Percentiles rank a stretch among this genome's conserved stretches.
Conservation (phyloP, 2,329 filamentous ascomycete genomes). For the Coleophoma cylindrospora region DNA sequence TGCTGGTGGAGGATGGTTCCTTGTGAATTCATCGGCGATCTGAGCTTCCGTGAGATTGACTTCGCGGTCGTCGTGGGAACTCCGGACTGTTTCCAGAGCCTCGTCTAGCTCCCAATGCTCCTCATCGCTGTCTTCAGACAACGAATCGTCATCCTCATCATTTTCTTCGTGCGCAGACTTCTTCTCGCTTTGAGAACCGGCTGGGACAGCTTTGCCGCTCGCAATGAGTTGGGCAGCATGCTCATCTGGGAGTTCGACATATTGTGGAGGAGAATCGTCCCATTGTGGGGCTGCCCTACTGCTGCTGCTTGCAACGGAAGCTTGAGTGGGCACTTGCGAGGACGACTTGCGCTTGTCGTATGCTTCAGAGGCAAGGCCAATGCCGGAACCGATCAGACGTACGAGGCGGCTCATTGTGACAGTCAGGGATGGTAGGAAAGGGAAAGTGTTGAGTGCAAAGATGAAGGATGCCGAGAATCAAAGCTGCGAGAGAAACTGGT, state of each 20-base stretch:
- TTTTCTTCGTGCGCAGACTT: background rate
- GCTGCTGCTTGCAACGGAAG: constrained; percentile 13
- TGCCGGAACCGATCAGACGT: constrained; percentile 17
- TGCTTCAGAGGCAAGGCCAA: constrained; percentile 21
- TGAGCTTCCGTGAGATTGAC: constrained; percentile 1
- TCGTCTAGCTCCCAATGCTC: constrained; percentile 22
- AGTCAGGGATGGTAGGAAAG: no score
- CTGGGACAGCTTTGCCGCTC: constrained; percentile 11
- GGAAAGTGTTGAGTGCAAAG: no score
- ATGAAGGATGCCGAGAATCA: no score
- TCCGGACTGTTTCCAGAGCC: constrained; percentile 2
- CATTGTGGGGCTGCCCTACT: constrained; percentile 1
- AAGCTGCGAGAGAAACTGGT: no score
- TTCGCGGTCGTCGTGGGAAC: background rate
- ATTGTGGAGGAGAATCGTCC: constrained; percentile 14
- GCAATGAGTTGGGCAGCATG: constrained; percentile 13
- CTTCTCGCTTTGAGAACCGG: constrained; percentile 6
- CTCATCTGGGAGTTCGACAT: constrained; percentile 14
- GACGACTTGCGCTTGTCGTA: constrained; percentile 7
- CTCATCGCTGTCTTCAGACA: constrained; percentile 17
- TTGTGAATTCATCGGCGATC: constrained; percentile 13
- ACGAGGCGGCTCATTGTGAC: constrained; percentile 14
- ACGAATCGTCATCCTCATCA: constrained; percentile 8
- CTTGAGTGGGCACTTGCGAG: background rate
- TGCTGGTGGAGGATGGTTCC: constrained; percentile 13